phyloP scores from a whole-genome alignment of 2,329 filamentous ascomycete species.

The Nakataea oryzae region DNA sequence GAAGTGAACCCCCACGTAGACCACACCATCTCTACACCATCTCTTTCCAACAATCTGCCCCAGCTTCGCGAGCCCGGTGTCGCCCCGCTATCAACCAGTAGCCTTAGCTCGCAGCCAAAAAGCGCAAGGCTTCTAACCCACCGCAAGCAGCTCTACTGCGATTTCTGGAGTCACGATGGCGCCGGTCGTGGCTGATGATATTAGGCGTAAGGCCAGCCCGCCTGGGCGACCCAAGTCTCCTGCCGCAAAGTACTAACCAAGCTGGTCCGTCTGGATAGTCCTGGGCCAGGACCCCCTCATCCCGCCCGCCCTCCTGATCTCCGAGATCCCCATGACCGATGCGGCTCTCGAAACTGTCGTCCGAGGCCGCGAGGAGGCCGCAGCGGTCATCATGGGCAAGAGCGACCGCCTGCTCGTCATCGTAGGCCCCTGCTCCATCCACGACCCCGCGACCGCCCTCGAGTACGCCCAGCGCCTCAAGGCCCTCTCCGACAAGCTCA shows the following conservation, averaged over 20 bases:
- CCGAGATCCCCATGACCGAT: conserved; percentile 67
- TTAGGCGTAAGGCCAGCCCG: conserved; percentile 17
- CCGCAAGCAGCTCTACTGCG: too few relatives aligned
- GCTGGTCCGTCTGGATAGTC: conserved; percentile 41
- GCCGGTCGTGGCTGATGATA: conserved; percentile 33
- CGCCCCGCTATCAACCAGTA: too few relatives aligned
- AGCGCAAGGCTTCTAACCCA: not conserved
- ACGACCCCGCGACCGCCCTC: conserved; percentile 82
- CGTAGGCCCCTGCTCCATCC: conserved; percentile 92
- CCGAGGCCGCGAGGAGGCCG: conserved; percentile 46
- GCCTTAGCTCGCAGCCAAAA: not conserved
- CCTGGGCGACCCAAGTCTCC: not conserved
- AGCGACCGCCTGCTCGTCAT: conserved; percentile 58
- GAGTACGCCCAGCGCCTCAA: conserved; percentile 85
- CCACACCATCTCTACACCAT: not conserved
- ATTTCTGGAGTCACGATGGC: conserved; percentile 25
- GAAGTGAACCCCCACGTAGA: not conserved
- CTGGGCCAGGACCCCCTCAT: conserved; percentile 91
- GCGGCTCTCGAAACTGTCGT: conserved; percentile 53
- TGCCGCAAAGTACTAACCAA: not conserved
- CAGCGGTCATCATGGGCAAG: conserved; percentile 65
- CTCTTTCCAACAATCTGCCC: not conserved
- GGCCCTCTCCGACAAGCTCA: conserved; percentile 75
- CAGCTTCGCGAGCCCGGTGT: not conserved
- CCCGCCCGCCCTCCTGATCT: conserved; percentile 74